Percentiles rank a stretch among this genome's conserved stretches.
Conservation (phyloP, 164 flowering plant genomes). For the Annona squamosa region DNA sequence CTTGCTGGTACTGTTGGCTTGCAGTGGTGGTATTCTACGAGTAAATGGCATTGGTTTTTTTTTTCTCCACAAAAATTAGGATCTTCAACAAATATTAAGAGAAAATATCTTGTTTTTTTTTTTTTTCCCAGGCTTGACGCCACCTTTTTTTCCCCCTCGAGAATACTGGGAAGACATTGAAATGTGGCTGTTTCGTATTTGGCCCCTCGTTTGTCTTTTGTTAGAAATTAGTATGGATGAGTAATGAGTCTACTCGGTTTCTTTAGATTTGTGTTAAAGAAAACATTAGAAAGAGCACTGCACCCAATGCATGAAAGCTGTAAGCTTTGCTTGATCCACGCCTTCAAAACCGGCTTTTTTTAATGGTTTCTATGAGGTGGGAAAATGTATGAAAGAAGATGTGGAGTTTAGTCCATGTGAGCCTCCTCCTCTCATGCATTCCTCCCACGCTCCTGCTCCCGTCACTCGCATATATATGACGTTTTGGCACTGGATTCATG, state of each 20-base stretch:
- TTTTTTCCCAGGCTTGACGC: background rate
- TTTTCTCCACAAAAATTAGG: background rate
- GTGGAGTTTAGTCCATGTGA: slow-evolving; percentile 58
- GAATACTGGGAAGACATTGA: background rate
- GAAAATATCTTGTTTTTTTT: no score
- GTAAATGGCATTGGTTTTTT: background rate
- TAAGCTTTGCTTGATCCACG: slow-evolving; percentile 33
- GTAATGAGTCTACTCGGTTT: background rate
- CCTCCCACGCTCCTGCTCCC: slow-evolving; percentile 23
- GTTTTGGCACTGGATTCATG: slow-evolving; percentile 25
- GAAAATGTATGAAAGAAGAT: slow-evolving; percentile 26
- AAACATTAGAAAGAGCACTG: background rate
- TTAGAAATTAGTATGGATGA: background rate
- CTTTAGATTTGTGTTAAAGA: slow-evolving; percentile 1
- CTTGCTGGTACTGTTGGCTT: background rate
- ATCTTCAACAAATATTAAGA: background rate
- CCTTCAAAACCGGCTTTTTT: slow-evolving; percentile 64
- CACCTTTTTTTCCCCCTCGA: background rate
- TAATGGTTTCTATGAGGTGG: slow-evolving; percentile 22
- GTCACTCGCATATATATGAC: slow-evolving; percentile 20
- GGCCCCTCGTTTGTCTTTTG: background rate
- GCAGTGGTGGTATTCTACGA: background rate
- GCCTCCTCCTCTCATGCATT: background rate
- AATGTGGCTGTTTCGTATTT: background rate
- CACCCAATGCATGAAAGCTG: slow-evolving; percentile 12